phyloP scores from a whole-genome alignment of 108 stramenopile species.

The Skeletonema potamos region DNA sequence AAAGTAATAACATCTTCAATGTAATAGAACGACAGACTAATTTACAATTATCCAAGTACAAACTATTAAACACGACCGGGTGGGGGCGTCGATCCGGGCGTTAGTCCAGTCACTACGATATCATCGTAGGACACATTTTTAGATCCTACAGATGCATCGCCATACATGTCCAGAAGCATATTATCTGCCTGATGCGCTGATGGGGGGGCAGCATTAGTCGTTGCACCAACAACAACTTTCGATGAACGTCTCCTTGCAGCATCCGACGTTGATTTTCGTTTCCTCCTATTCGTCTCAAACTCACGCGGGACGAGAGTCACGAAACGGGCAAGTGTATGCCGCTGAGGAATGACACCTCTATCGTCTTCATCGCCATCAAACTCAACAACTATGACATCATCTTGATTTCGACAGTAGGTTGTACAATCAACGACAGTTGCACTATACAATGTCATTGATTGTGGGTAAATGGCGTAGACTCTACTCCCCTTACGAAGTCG shows the following conservation, averaged over 20 bases:
- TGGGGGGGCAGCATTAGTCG: background rate
- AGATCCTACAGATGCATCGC: background rate
- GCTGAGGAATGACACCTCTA: conserved; percentile 46
- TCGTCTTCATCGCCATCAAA: conserved; percentile 76
- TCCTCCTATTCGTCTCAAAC: conserved; percentile 44
- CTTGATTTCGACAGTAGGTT: conserved; percentile 73
- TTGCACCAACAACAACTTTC: background rate
- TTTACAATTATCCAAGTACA: background rate
- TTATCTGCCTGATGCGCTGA: background rate
- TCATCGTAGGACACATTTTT: background rate
- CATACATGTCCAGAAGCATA: background rate
- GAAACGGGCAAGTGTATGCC: conserved; percentile 72
- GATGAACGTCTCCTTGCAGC: conserved; percentile 2
- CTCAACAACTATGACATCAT: conserved; percentile 79
- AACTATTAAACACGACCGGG: background rate
- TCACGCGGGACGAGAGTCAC: conserved; percentile 71
- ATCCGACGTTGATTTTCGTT: background rate
- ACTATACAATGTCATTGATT: conserved; percentile 70
- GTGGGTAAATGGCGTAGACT: conserved; percentile 80
- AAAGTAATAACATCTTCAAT: too few relatives aligned
- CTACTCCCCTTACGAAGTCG: conserved; percentile 56
- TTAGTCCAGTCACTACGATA: background rate
- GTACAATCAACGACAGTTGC: conserved; percentile 77
- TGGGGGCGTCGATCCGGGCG: background rate
- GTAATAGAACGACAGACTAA: background rate